A percentile compares a stretch with the other conserved stretches of the same genome.
These are phyloP conservation scores for Hypoxylon crocopeplum DNA, from an alignment of 495 filamentous ascomycete genomes.

Conservation along the genomic window DNA sequence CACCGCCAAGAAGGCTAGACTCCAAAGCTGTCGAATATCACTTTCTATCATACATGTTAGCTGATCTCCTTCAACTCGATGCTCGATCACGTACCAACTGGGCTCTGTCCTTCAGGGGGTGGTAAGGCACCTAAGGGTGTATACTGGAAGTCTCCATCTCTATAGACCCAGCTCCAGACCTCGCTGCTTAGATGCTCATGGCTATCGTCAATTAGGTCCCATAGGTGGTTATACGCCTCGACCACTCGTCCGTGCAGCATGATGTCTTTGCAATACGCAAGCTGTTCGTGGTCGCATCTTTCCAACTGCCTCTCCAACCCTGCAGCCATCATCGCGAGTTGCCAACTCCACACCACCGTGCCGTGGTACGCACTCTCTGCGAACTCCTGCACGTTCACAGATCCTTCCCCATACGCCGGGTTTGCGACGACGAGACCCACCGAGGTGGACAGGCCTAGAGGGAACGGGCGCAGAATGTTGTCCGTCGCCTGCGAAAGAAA, in stretches of 20 bases:
- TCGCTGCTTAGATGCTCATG: constrained; percentile 59
- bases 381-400: constrained; percentile 58
- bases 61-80: constrained; percentile 2
- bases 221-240: constrained; percentile 64
- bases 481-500: constrained; percentile 63
- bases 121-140: constrained; percentile 60
- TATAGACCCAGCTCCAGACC: constrained; percentile 70
- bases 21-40: constrained; percentile 63
- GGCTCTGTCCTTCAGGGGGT: constrained; percentile 55
- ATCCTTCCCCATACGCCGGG: constrained; percentile 62
- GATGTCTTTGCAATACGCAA: constrained; percentile 58
- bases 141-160: constrained; percentile 54
- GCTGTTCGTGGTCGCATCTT: constrained; percentile 47
- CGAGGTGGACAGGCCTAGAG: constrained; percentile 63
- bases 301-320: constrained; percentile 59
- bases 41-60: constrained; percentile 46
- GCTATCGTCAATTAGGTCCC: constrained; percentile 66
- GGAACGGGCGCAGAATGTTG: constrained; percentile 63
- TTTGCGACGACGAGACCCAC: constrained; percentile 67
- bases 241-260: constrained; percentile 57
- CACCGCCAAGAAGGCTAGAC: constrained; percentile 63
- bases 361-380: constrained; percentile 67
- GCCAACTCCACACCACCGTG: constrained; percentile 72
- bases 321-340: constrained; percentile 67
- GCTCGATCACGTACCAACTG: constrained; percentile 34